Conservation (phyloP, 305 asterid species). For the Solanum hybrid region DNA sequence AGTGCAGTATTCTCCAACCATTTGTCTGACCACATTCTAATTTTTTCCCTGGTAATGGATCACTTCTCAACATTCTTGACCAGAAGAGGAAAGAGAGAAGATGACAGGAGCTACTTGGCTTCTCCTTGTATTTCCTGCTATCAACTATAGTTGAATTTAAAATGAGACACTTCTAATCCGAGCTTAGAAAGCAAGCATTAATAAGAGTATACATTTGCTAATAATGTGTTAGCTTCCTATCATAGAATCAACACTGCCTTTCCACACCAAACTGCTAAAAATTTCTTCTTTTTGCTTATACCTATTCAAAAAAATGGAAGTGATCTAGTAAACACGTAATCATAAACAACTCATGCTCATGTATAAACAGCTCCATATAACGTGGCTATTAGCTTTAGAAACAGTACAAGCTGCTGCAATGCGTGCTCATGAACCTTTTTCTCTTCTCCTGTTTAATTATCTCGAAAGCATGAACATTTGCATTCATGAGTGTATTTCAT, state of each 20-base stretch:
- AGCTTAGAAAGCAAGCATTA: background rate
- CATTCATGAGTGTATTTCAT: background rate
- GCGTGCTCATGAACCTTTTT: background rate
- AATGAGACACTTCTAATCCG: background rate
- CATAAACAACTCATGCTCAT: background rate
- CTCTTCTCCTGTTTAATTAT: background rate
- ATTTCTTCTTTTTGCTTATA: background rate
- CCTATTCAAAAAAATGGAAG: background rate
- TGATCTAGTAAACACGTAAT: background rate
- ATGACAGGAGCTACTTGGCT: background rate
- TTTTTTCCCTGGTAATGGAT: background rate
- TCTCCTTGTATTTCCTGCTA: background rate
- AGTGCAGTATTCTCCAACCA: background rate
- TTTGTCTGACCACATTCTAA: background rate
- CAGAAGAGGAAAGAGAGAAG: background rate
- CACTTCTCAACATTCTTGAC: background rate
- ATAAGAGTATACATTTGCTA: background rate
- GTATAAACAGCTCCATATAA: background rate
- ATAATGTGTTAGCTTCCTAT: background rate
- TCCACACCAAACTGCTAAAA: background rate
- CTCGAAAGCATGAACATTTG: background rate
- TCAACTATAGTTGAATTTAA: background rate
- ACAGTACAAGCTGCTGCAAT: background rate
- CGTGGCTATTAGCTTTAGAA: background rate
- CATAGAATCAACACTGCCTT: background rate